Evolutionary conservation across 1,284 basidiomycete genomes (phyloP), one percentile per base, ranked within the genome.

Genomic region (Bondarzewia mesenterica): DNA sequence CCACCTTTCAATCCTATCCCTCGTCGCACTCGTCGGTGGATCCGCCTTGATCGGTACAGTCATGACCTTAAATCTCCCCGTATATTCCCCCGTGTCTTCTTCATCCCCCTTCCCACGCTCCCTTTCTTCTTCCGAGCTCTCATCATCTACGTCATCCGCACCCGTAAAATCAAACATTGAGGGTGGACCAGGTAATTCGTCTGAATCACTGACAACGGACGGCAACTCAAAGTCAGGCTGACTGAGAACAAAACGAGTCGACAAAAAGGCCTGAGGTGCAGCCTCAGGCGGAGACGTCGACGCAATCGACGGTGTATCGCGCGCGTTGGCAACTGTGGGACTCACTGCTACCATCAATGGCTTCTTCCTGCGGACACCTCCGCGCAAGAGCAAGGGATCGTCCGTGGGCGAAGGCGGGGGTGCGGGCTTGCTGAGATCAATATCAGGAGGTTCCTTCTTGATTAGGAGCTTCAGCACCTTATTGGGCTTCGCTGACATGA

Each of bases 351-450:
- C 14, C 22, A 41, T 26, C 29, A 40, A n/a, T 15, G 39, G 35
- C 8, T 44, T 53, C 47, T 44, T 37, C 8, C 49, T 38, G 8
- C 36, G 53, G n/a, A 49, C 52, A 25, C 51, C 46, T 5, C 74
- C 78, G 39, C 72, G 72, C 22, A 88, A 68, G 3, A 88, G 63
- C 1, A 88, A 60, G 0, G 85, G 85, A 56, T 88, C 85, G 41
- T 88, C 85, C 2, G 77, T 76, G 1, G 85, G 85, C 47, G 82
- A 85, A 0, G 82, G 70, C 1, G 85, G 85, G 3, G 82, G 80
- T 51, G 77, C 70, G 2, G 79, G 78, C 10, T 60, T 67, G 43
- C 62, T 71, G 23, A 83, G 61, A 56, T 85, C 76, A 52, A 85
- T 69, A n/a, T 77, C 74, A 0, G 82, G 82, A 5, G 74, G 71